Evolutionary conservation across 148 eudicot genomes (phyloP), one percentile per base, ranked within the genome.

Genomic region (Beta vulgaris): DNA sequence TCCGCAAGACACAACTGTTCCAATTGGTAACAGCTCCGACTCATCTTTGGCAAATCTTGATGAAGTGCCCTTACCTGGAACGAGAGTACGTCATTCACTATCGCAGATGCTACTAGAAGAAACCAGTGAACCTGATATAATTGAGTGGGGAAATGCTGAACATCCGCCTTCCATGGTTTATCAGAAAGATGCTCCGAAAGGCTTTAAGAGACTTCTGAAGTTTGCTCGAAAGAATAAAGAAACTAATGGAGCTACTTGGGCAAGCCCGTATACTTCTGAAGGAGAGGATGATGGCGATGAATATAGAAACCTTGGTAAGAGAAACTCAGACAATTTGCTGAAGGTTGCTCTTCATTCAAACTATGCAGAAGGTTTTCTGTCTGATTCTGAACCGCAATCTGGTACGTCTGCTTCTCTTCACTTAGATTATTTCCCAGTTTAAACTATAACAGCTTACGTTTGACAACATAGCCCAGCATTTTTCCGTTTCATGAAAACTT

Each of bases 111-210:
- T 95, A 71, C 89, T 90, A 3, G 88, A 89, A 82, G 99, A 95
- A 83, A 92, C 73, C 76, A 85, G 87, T 76, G 99, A 92, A 79
- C 81, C 90, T 31, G 96, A 91, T 84, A 70, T 84, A 12, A 77
- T 77, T 69, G 99, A 95, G 78, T 95, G 99, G 99, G 99, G 97
- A 62, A 92, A 85, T 83, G 96, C 97, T 37, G 97, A 92, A 76
- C 88, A 90, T 79, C 93, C 97, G 5, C 91, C 97, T 73, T 76
- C 90, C 6, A 81, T 95, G 83, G 86, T 87, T 59, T 91, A 90
- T 84, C 99, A 92, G 69, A 95, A 90, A 83, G 97, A 95, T 85
- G 91, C 91, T 80, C 99, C 97, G 36, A 95, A 91, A 85, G 99
- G 99, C 65, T 80, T 95, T 37, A 95, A 95, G 85, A 87, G 93